phyloP scores from a whole-genome alignment of 2,329 filamentous ascomycete species.

The Hypocrella siamensis region DNA sequence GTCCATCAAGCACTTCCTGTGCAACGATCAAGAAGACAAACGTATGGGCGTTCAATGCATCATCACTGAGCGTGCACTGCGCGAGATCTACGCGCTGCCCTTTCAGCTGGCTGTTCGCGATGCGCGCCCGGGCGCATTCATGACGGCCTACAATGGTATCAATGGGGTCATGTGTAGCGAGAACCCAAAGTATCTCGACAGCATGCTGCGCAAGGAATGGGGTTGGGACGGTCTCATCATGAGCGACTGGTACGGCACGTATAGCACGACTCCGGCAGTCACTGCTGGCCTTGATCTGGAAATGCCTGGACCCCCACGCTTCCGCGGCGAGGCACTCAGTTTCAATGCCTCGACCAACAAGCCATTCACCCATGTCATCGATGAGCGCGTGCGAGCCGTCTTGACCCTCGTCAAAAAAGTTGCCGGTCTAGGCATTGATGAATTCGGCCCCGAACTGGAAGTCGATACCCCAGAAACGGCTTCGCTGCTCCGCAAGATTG shows the following conservation, averaged over 20 bases:
- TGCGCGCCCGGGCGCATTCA: conserved; percentile 34
- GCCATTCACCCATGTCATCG: conserved; percentile 35
- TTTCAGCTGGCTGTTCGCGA: conserved; percentile 41
- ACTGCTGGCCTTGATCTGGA: conserved; percentile 40
- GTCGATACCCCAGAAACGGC: conserved; percentile 46
- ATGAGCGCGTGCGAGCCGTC: conserved; percentile 40
- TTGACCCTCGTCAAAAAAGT: conserved; percentile 44
- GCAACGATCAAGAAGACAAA: conserved; percentile 45
- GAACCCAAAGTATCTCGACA: conserved; percentile 31
- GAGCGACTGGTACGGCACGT: conserved; percentile 45
- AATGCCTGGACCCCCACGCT: conserved; percentile 40
- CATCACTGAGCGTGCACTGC: conserved; percentile 37
- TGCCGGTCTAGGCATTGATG: conserved; percentile 34
- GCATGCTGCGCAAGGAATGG: conserved; percentile 40
- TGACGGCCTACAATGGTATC: conserved; percentile 44
- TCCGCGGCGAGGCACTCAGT: conserved; percentile 33
- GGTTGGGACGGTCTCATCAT: conserved; percentile 40
- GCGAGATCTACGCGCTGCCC: conserved; percentile 42
- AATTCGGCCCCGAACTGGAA: conserved; percentile 35
- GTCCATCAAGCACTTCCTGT: conserved; percentile 45
- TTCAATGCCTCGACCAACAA: conserved; percentile 40
- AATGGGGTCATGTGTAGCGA: conserved; percentile 41
- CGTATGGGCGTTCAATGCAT: conserved; percentile 39
- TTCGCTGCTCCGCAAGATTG: conserved; percentile 46
- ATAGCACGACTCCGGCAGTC: conserved; percentile 33